Percentiles rank a stretch among this genome's conserved stretches.
phyloP scores from a whole-genome alignment of 306 rosid species.

The Acacia acuminata region DNA sequence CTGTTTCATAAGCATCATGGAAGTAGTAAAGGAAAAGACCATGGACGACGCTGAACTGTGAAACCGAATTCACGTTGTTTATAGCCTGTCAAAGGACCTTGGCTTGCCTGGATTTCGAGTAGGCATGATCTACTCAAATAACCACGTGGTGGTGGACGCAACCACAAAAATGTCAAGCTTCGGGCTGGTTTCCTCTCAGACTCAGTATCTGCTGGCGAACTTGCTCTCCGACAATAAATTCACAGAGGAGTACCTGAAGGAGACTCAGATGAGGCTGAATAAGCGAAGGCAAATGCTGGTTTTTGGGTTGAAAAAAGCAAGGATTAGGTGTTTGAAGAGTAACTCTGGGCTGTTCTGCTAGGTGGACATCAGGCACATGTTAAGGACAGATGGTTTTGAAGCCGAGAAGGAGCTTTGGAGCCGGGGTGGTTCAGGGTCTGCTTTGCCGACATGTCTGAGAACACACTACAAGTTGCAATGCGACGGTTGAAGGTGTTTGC shows the following conservation, averaged over 20 bases:
- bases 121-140: slow-evolving; percentile 82
- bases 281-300: slow-evolving; percentile 12
- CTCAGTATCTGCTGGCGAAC: slow-evolving; percentile 61
- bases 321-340: slow-evolving; percentile 62
- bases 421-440: slow-evolving; percentile 85
- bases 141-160: slow-evolving; percentile 23
- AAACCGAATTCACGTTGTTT: neutral
- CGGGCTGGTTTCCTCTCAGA: slow-evolving; percentile 75
- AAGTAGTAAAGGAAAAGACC: neutral
- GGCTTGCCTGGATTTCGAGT: slow-evolving; percentile 27
- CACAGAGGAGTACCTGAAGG: slow-evolving; percentile 1
- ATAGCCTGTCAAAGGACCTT: slow-evolving; percentile 15
- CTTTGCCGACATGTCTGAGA: slow-evolving; percentile 79
- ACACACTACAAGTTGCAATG: slow-evolving; percentile 63
- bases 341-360: slow-evolving; percentile 82
- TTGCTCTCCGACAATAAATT: slow-evolving; percentile 43
- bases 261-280: slow-evolving; percentile 16
- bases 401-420: slow-evolving; percentile 85
- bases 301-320: slow-evolving; percentile 34
- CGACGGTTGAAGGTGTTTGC: slow-evolving; percentile 53
- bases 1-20: slow-evolving; percentile 9
- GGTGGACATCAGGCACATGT: slow-evolving; percentile 79
- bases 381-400: slow-evolving; percentile 49
- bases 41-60: neutral
- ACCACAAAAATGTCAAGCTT: slow-evolving; percentile 92